A percentile compares a stretch with the other conserved stretches of the same genome.
phyloP scores from a whole-genome alignment of 805 yeast species.

The Cyberlindnera saturnus region DNA sequence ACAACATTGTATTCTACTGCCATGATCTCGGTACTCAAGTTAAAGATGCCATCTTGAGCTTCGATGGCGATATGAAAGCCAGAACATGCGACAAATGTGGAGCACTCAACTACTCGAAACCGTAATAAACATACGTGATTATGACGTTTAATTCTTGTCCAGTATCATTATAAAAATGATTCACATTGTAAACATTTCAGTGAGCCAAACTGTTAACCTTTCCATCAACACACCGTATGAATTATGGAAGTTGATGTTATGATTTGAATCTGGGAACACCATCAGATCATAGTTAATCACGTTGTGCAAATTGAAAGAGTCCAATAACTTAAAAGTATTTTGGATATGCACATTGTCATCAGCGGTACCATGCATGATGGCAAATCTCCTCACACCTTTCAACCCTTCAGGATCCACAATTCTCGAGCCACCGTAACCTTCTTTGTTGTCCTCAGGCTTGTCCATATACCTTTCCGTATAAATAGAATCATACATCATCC shows the following conservation, averaged over 20 bases:
- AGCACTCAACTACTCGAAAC: conserved; percentile 61
- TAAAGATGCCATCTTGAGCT: conserved; percentile 68
- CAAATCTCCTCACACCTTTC: conserved; percentile 45
- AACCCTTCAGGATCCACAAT: conserved; percentile 39
- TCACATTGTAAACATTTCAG: conserved; percentile 4
- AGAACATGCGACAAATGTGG: conserved; percentile 78
- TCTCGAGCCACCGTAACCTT: conserved; percentile 43
- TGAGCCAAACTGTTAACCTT: conserved; percentile 54
- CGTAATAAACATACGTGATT: conserved; percentile 27
- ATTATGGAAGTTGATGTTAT: conserved; percentile 72
- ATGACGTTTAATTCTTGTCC: background rate
- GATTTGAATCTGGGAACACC: conserved; percentile 91
- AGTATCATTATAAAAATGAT: background rate
- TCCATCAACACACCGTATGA: conserved; percentile 71
- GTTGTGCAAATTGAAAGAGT: conserved; percentile 42
- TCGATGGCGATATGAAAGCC: conserved; percentile 54
- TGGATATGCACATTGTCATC: conserved; percentile 83
- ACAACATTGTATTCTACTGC: conserved; percentile 69
- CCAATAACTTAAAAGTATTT: conserved; percentile 57
- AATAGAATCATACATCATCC: conserved; percentile 70
- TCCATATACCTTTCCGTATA: conserved; percentile 78
- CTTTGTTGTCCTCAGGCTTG: conserved; percentile 40
- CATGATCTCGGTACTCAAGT: conserved; percentile 86
- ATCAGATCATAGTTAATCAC: conserved; percentile 82
- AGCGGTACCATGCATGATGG: conserved; percentile 76